Conservation (phyloP, 495 filamentous ascomycete species). For the Xylaria intraflava region DNA sequence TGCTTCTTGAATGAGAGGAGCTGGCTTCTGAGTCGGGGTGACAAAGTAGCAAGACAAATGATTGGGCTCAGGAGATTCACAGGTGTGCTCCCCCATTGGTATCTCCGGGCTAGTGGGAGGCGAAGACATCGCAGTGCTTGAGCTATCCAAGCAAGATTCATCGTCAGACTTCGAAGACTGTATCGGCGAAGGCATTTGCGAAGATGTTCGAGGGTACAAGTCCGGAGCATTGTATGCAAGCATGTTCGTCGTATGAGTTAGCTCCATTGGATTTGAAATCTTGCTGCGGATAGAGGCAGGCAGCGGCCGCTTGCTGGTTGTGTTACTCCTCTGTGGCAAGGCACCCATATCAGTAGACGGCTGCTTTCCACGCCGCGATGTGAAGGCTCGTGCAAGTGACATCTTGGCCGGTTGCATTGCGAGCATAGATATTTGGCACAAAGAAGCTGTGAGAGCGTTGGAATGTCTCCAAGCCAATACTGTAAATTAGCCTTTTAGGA, state of each 20-base stretch:
- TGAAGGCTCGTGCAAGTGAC: conserved; percentile 64
- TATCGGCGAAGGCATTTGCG: conserved; percentile 48
- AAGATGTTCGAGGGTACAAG: conserved; percentile 52
- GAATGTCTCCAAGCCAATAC: background rate
- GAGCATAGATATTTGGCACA: background rate
- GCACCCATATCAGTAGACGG: conserved; percentile 30
- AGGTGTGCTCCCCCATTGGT: conserved; percentile 55
- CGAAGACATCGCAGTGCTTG: conserved; percentile 50
- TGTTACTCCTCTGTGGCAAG: conserved; percentile 41
- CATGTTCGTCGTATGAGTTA: conserved; percentile 93
- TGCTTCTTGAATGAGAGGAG: conserved; percentile 38
- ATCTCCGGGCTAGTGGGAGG: conserved; percentile 67
- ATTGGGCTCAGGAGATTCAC: conserved; percentile 58
- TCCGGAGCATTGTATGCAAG: conserved; percentile 89
- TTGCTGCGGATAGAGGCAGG: conserved; percentile 45
- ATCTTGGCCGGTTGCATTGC: conserved; percentile 26
- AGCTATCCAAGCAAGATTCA: conserved; percentile 51
- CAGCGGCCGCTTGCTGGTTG: conserved; percentile 30
- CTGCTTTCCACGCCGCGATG: conserved; percentile 45
- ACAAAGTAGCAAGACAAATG: conserved; percentile 79
- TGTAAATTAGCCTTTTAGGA: background rate
- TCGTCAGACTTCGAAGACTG: conserved; percentile 48
- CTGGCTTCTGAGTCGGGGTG: conserved; percentile 38
- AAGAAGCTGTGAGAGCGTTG: background rate
- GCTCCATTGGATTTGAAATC: conserved; percentile 81